Conservation (phyloP, 2,329 filamentous ascomycete genomes). For the Arthroderma sp. region DNA sequence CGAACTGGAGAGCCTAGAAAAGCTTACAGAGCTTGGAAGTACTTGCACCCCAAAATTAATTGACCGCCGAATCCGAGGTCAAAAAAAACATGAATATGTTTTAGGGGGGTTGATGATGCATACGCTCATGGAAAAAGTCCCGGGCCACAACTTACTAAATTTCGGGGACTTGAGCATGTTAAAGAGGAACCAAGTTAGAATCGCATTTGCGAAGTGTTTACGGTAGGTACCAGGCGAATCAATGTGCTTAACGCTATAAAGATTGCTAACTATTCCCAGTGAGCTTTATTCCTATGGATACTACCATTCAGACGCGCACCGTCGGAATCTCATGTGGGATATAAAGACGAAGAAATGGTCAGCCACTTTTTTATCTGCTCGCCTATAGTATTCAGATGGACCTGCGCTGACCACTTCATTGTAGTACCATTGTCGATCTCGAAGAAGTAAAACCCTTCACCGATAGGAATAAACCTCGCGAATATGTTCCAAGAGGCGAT, state of each 20-base stretch:
- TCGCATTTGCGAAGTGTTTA: constrained; percentile 2
- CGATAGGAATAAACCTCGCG: too few relatives aligned
- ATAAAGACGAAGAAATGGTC: background rate
- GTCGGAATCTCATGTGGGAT: constrained; percentile 6
- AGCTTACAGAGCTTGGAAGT: background rate
- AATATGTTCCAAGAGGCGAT: too few relatives aligned
- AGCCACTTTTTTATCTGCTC: too few relatives aligned
- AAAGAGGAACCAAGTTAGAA: constrained; percentile 4
- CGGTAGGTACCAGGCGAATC: background rate
- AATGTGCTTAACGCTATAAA: background rate
- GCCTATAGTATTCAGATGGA: too few relatives aligned
- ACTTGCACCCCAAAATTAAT: constrained; percentile 1
- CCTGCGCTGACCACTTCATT: too few relatives aligned
- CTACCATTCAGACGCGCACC: constrained; percentile 15
- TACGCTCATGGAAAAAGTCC: constrained; percentile 5
- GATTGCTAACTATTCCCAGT: background rate
- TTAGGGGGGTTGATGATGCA: constrained; percentile 2
- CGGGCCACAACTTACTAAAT: constrained; percentile 4
- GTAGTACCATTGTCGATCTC: too few relatives aligned
- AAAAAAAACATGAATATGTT: constrained; percentile 1
- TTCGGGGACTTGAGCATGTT: constrained; percentile 3
- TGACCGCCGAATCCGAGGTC: background rate
- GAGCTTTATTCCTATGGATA: constrained; percentile 5
- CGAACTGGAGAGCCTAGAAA: background rate
- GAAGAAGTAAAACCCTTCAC: too few relatives aligned